Evolutionary conservation across 139 green algal genomes (phyloP).

Genomic region (Monoraphidium neglectum): DNA sequence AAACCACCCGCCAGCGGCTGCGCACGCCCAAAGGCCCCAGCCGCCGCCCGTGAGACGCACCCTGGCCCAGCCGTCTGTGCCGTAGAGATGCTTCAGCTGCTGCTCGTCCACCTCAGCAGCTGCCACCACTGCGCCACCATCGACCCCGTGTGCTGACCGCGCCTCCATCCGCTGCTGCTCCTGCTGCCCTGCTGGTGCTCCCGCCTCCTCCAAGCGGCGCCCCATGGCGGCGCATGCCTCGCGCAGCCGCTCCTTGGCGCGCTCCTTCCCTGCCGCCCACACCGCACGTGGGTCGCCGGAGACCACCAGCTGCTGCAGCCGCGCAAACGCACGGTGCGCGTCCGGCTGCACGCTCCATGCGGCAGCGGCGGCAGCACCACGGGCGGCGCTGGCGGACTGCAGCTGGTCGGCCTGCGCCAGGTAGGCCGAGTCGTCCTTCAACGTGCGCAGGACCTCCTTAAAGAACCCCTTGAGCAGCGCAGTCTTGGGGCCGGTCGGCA

Average conservation of each 20-base stretch:
- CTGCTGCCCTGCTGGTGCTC: conserved; percentile 2
- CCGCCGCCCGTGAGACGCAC: too few species aligned
- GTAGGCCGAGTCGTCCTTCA: too few species aligned
- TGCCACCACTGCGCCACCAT: not conserved
- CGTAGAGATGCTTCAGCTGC: conserved; percentile 34
- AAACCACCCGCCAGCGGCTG: too few species aligned
- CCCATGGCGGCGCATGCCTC: conserved; percentile 15
- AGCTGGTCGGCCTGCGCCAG: too few species aligned
- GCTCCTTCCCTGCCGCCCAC: conserved; percentile 31
- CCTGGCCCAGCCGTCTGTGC: conserved; percentile 32
- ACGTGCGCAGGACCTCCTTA: conserved; percentile 6
- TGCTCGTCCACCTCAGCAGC: not conserved
- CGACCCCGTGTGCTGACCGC: not conserved
- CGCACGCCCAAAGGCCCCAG: too few species aligned
- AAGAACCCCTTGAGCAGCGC: conserved; percentile 6
- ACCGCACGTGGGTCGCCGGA: conserved; percentile 8
- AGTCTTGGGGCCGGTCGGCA: conserved; percentile 11
- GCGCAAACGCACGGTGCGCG: too few species aligned
- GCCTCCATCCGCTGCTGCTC: not conserved
- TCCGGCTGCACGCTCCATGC: too few species aligned
- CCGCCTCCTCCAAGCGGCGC: not conserved
- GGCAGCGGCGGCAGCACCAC: too few species aligned
- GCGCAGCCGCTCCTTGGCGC: conserved; percentile 29
- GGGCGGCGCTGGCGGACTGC: too few species aligned
- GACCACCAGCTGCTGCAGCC: conserved; percentile 7